A percentile compares a stretch with the other conserved stretches of the same genome.
These are phyloP conservation scores for Picea glauca DNA, from an alignment of 75 land plant species.

Conservation along the genomic window DNA sequence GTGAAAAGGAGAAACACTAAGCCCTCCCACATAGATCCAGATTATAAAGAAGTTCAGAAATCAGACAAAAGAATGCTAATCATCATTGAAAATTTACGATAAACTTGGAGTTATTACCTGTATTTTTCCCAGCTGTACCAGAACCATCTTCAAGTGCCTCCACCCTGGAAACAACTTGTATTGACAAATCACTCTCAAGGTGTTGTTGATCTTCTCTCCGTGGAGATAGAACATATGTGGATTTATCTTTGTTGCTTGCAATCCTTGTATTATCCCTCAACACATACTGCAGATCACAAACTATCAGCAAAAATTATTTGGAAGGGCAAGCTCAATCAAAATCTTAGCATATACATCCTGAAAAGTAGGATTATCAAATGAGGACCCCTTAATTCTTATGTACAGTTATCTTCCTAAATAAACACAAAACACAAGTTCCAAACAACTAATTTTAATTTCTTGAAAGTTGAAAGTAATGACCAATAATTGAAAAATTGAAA, in stretches of 20 bases:
- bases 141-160: slow-evolving; percentile 27
- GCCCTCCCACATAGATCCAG: too few species aligned
- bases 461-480: too few species aligned
- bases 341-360: not conserved
- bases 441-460: not conserved
- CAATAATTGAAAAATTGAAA: too few species aligned
- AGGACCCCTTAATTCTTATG: not conserved
- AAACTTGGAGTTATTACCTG: not conserved
- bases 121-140: slow-evolving; percentile 18
- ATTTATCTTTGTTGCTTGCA: slow-evolving; percentile 42
- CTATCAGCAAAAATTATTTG: not conserved
- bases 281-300: slow-evolving; percentile 44
- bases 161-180: slow-evolving; percentile 14
- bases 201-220: slow-evolving; percentile 31
- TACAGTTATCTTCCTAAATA: not conserved
- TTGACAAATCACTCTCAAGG: slow-evolving; percentile 20
- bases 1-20: not conserved
- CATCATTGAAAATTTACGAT: not conserved
- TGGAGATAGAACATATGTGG: slow-evolving; percentile 29
- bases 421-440: not conserved
- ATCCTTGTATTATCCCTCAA: slow-evolving; percentile 28
- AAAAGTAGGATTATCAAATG: not conserved
- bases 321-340: not conserved
- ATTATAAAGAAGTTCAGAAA: not conserved
- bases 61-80: not conserved